Evolutionary conservation across 1,139 yeast species (phyloP), one percentile per base, ranked within the genome.

Genomic region (Debaryomyces coudertii): DNA sequence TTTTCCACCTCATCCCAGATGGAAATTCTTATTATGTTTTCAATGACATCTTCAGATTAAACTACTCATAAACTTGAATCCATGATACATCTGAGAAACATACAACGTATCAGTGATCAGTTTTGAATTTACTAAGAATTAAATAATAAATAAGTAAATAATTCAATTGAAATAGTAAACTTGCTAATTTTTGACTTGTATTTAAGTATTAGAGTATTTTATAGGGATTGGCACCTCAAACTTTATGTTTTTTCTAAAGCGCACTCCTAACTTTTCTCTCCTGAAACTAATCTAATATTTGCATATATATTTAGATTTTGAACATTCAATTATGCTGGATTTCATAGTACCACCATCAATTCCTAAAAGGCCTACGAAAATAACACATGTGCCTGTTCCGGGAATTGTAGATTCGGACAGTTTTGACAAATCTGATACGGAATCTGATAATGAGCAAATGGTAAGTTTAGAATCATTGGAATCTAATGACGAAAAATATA

Each of bases 21-120:
- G 90, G 87, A 45, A 82, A 80, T 63, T 87, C 95, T 35, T 93
- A 90, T 79, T 93, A 83, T 62, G 99, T 93, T 52, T 87, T 90
- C 73, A 95, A 93, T 72, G 99, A 95, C 66, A 89, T 93, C 57
- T 93, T 93, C 82, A 89, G 98, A 79, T 84, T 93, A 68, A 87
- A 87, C 77, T 88, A 88, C 73, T 77, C 82, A 45, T 71, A 67
- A 50, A 33, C 40, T 39, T 11, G 24, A 14, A 15, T 36, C 24
- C 15, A 27, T 11, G 18, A 18, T 42, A 18, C 7, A 11, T 18
- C 15, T 20, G n/a, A n/a, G 22, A 23, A 16, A 15, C 23, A n/a
- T 14, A 27, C 31, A 20, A 22, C 7, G 22, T 14, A 23, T 35
- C n/a, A 12, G 38, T 35, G 18, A 7, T 23, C 18, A 15, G 5